Conservation (phyloP, 2,329 filamentous ascomycete species). For the Trichoderma sp. region DNA sequence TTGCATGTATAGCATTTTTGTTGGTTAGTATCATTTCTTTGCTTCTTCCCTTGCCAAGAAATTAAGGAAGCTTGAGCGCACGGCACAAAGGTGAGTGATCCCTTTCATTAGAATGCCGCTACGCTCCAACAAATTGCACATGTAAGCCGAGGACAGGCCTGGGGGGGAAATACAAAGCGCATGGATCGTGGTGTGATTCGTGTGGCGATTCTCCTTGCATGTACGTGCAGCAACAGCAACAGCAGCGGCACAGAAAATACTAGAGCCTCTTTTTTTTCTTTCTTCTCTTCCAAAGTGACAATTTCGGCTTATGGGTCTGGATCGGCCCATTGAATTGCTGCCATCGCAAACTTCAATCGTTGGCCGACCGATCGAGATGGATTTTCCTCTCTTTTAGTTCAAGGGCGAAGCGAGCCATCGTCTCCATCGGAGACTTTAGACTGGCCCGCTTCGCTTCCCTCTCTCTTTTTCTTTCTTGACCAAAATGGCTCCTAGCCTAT, state of each 20-base stretch:
- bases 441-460: background rate
- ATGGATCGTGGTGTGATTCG: background rate
- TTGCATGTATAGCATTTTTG: background rate
- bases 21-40: background rate
- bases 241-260: background rate
- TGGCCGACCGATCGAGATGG: background rate
- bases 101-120: background rate
- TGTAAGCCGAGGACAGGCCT: background rate
- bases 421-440: conserved; percentile 5
- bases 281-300: background rate
- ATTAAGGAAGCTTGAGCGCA: conserved; percentile 1
- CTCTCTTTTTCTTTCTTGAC: background rate
- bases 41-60: conserved; percentile 12
- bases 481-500: background rate
- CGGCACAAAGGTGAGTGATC: background rate
- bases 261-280: background rate
- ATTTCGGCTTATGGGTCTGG: background rate
- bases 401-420: background rate
- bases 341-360: background rate
- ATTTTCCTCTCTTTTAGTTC: background rate
- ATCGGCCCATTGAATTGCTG: background rate
- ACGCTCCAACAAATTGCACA: background rate
- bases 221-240: background rate
- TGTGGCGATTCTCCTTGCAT: conserved; percentile 3
- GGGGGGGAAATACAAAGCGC: background rate